Base-by-base conservation (phyloP, 495 filamentous ascomycete genomes). In the Friedmanniomyces endolithicus region DNA sequence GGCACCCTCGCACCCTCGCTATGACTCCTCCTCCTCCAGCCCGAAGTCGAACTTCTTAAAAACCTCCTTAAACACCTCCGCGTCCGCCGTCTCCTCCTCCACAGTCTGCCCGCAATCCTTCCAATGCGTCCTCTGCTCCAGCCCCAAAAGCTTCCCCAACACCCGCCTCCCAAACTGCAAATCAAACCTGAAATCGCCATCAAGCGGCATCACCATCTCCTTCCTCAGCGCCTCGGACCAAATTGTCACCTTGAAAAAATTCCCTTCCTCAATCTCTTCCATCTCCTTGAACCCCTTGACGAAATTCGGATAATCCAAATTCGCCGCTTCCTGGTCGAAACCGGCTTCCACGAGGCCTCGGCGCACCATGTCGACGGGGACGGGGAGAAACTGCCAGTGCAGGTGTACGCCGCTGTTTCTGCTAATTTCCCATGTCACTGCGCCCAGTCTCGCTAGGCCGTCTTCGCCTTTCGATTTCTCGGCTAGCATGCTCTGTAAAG, bases 361-460 rank as follows among this genome's bases (percentile, higher is more conserved):
- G 11, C 64, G 66, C 39, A 94, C 74, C 22, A 86, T 68, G 11
- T 81, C 74, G 0, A 74, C 64, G 0, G 84, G 76, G 0, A 94
- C 75, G 1, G 92, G 90, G 29, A 96, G 73, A 62, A 94, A 90
- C 72, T 98, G 92, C 92, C 90, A 96, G 64, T 95, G 92, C 0
- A 78, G 74, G 65, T 98, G 92, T 50, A 96, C 83, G 22, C 88
- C 87, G 11, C 75, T 74, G 1, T 70, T 72, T 17, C 88, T 80
- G 62, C 80, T 87, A 59, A 98, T 83, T 70, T 96, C 90, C 78
- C 88, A 98, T 0, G 88, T 90, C 2, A 97, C 86, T 9, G 85
- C 77, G 25, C 89, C 90, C 2, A 94, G 74, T 55, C 64, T 54
- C 6, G 48, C 19, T 1, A 23, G 20, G 12, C 53, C 58, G 16